These are phyloP conservation scores for Aspergillus awamori DNA, from an alignment of 2,329 filamentous ascomycete species.

Conservation along the genomic window DNA sequence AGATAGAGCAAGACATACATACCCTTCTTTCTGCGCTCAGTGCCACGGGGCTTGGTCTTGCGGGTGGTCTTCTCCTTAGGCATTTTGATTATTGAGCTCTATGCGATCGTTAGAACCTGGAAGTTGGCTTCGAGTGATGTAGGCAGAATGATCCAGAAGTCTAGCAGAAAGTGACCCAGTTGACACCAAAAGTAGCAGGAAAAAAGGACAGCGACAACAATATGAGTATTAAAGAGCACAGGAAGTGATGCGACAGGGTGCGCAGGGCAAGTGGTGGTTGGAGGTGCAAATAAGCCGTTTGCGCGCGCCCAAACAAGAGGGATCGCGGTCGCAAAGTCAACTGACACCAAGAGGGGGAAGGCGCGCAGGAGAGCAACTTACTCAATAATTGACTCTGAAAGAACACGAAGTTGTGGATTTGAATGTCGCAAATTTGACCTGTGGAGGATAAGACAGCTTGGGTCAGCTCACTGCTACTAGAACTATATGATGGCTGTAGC, in stretches of 20 bases:
- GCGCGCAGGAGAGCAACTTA: conserved; percentile 23
- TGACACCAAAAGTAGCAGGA: conserved; percentile 14
- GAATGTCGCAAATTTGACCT: conserved; percentile 18
- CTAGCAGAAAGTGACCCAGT: not conserved
- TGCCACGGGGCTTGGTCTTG: conserved; percentile 59
- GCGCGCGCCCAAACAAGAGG: conserved; percentile 22
- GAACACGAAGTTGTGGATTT: conserved; percentile 14
- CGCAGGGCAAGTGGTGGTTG: conserved; percentile 13
- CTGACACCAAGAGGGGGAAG: conserved; percentile 22
- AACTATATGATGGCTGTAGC: conserved; percentile 27
- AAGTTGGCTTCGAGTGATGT: not conserved
- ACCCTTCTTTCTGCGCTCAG: conserved; percentile 75
- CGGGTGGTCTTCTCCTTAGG: conserved; percentile 69
- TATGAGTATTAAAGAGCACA: conserved; percentile 5
- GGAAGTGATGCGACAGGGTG: conserved; percentile 14
- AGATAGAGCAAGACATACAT: conserved; percentile 29
- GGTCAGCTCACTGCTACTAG: conserved; percentile 14
- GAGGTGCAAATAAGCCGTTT: conserved; percentile 18
- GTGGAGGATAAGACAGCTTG: conserved; percentile 15
- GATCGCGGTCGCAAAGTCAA: conserved; percentile 30
- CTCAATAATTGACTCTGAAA: conserved; percentile 19
- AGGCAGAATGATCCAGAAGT: not conserved
- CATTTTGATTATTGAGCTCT: conserved; percentile 54
- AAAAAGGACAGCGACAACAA: conserved; percentile 18
- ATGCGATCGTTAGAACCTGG: conserved; percentile 14